These are phyloP conservation scores for Gossypium lobatum DNA, from an alignment of 441 rosid genomes.

Conservation along the genomic window DNA sequence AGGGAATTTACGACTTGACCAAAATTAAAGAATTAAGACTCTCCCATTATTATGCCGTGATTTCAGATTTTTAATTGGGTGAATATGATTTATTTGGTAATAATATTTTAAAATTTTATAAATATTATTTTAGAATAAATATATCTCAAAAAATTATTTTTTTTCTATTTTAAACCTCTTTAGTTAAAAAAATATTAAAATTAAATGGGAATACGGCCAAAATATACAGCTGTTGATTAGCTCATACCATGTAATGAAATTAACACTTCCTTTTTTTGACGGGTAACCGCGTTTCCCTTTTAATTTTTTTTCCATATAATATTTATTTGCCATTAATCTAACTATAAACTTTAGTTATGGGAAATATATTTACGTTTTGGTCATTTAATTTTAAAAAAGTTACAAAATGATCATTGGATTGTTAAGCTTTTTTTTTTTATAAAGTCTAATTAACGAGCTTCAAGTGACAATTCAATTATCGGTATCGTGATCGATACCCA, in stretches of 20 bases:
- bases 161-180: neutral
- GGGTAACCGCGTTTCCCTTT: neutral
- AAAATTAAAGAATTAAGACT: neutral
- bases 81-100: neutral
- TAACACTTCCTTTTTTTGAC: neutral
- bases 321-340: neutral
- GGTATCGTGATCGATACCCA: no score
- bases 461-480: rapidly evolving
- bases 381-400: no score
- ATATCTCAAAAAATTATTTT: no score
- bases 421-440: no score
- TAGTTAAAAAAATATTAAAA: no score
- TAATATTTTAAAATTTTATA: no score
- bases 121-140: no score
- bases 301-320: neutral
- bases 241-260: neutral
- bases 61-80: neutral
- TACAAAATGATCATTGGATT: rapidly evolving
- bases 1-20: neutral
- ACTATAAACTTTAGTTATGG: no score
- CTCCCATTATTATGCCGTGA: neutral
- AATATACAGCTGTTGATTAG: neutral
- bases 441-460: rapidly evolving
- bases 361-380: no score
- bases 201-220: neutral